Evolutionary conservation across 768 basidiomycete species (phyloP), one percentile per base, ranked within the genome.

Genomic region (Agaricus blazei): DNA sequence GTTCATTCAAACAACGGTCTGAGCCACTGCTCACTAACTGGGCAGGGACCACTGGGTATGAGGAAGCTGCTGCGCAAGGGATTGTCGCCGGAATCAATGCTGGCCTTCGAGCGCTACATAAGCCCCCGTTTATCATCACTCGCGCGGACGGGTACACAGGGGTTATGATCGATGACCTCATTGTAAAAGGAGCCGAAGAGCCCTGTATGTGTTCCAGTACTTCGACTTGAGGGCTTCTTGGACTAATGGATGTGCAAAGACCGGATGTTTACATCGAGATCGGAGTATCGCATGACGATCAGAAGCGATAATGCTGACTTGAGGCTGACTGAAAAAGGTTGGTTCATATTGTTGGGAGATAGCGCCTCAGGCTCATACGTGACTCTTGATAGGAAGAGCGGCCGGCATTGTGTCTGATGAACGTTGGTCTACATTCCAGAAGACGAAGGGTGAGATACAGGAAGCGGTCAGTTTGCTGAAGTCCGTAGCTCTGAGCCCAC

Each of bases 51-150:
- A 96, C 93, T 1, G 93, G 93, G 4, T 96, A 96, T 65, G 93
- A 96, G 66, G 93, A 96, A 71, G 93, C 93, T 1, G 93, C 90
- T 2, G 91, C 90, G 3, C 93, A 95, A 66, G 93, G 93, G 8
- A 73, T 83, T n/a, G 70, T 96, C 0, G 93, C 93, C 1, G 93
- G 93, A 2, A 84, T 90, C 49, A 95, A 96, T 54, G 93, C 93
- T 0, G 93, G 90, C 0, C 75, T 93, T 2, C 72, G 82, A 0
- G 84, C 90, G 7, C 72, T 75, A 3, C 65, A 71, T 12, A 75
- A 72, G 40, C 72, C 81, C 1, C 81, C 87, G 0, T 66, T 96
- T 15, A 63, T 84, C 2, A 66, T 95, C 34, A 83, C 85, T 9
- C 82, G 93, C n/a, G 90, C 91, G 4, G 90, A 96, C 62, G 89